Base-by-base conservation (phyloP, 371 early-diverging fungal species). In the Encephalitozoon intestinalis region DNA sequence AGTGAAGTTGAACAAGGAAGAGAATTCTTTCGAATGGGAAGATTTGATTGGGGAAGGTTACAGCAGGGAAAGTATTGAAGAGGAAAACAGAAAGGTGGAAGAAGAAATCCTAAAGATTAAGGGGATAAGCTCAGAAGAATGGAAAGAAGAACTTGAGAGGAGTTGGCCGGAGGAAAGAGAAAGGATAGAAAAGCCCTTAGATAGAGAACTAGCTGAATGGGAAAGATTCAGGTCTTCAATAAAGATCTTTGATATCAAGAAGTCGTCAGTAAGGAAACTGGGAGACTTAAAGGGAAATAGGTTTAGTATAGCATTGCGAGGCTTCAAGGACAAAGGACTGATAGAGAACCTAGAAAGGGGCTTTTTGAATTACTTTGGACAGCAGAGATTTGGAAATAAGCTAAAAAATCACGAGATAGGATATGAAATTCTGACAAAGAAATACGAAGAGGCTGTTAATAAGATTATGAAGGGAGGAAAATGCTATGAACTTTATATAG, bases 281-380 rank as follows among this genome's bases (percentile, higher is more conserved):
- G 82, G 82, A 8, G 71, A 72, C 34, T 43, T 74, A 30, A 64
- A 49, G 18, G 82, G 82, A 23, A 81, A 81, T 40, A 46, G 51
- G 31, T 81, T 81, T 67, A 73, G 37, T 1, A 78, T 81, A 65
- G 70, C 26, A 44, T 83, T 86, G 44, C 67, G 28, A 21, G 49
- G 64, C 6, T n/a, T 34, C 11, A 23, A 7, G n/a, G 46, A 40
- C 23, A 41, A 43, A n/a, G 25, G 26, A 4, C 18, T 31, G 18
- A 30, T 58, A 37, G 26, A 43, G 18, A 65, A 50, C 7, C 31
- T 41, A 11, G 50, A 63, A 53, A 66, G 37, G 9, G 52, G 67
- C 0, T 96, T 94, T 80, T 87, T 95, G 78, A 98, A 98, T 83
- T 98, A 96, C 86, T 98, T 89, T 85, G 99, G 95, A 21, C 91